Evolutionary conservation across 1,139 yeast species (phyloP), one percentile per base, ranked within the genome.

Genomic region (Pichia norvegensis): DNA sequence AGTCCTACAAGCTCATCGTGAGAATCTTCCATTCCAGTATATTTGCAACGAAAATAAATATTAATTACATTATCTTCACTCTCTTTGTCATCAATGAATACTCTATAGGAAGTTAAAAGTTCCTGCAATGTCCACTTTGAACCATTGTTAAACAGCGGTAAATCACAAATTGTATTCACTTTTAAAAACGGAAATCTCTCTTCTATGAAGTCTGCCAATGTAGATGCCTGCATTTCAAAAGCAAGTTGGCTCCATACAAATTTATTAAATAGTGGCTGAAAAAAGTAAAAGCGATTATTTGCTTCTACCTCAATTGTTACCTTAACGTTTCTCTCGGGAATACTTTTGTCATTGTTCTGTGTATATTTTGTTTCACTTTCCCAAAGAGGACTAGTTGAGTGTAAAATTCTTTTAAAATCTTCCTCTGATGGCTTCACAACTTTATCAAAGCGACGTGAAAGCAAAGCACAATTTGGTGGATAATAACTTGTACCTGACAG

Each of bases 151-250:
- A 27, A 2, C 31, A 27, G 14, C 11, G 31, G 31, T 27, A 27
- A 10, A 27, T 27, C n/a, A n/a, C 31, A 13, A 27, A 27, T 27
- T n/a, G n/a, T 10, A 13, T 27, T 13, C 11, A 3, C 14, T 9
- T 19, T 20, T 11, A 46, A 21, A 33, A 42, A 46, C 4, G 46
- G 41, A 36, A 42, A 46, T 16, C 27, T 1, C 4, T n/a, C 23
- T 2, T 29, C 22, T 10, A 46, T 31, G 9, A 22, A 33, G 14
- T 23, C 16, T 21, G 21, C 36, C 9, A 46, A 38, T 7, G 9
- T 14, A 1, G 36, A 27, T 23, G 40, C 22, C 16, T 13, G 17
- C 4, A 20, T 19, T 10, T 40, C 22, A 11, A 14, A 19, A 11
- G n/a, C 14, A 10, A 11, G 11, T 27, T 27, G 13, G 14, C 7